Conservation (phyloP, 305 asterid species). For the Fraxinus albicans region DNA sequence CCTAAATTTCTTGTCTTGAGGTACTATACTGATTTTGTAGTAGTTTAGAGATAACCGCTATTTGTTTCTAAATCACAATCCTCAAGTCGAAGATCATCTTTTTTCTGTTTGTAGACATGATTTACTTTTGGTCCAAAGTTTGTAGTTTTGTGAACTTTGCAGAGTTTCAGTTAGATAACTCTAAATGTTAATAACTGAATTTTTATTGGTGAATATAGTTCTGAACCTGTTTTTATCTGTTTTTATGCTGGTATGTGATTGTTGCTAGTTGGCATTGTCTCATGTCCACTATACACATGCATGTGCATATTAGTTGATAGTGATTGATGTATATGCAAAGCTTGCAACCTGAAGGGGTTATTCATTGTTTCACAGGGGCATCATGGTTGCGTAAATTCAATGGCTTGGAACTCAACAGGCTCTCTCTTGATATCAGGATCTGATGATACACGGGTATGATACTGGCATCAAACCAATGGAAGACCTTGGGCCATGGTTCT, state of each 20-base stretch:
- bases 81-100: background rate
- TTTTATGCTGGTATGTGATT: background rate
- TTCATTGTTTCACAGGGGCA: constrained; percentile 69
- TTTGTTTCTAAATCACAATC: background rate
- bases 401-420: constrained; percentile 94
- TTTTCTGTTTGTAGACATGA: background rate
- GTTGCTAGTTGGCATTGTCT: constrained; percentile 19
- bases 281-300: constrained; percentile 12
- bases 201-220: constrained; percentile 9
- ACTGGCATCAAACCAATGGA: constrained; percentile 5
- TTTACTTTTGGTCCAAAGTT: background rate
- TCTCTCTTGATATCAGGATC: constrained; percentile 94
- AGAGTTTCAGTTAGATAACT: background rate
- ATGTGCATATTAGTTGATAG: background rate
- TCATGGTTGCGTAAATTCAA: constrained; percentile 85
- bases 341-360: constrained; percentile 5
- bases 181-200: constrained; percentile 10
- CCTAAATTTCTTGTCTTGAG: background rate
- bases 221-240: background rate
- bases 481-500: constrained; percentile 1
- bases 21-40: background rate
- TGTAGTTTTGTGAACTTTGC: background rate
- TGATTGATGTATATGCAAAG: constrained; percentile 9
- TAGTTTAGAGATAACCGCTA: background rate
- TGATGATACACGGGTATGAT: constrained; percentile 87